A percentile compares a stretch with the other conserved stretches of the same genome.
Conservation (phyloP, 176 grass and related monocot genomes). For the Zoysia pacifica region DNA sequence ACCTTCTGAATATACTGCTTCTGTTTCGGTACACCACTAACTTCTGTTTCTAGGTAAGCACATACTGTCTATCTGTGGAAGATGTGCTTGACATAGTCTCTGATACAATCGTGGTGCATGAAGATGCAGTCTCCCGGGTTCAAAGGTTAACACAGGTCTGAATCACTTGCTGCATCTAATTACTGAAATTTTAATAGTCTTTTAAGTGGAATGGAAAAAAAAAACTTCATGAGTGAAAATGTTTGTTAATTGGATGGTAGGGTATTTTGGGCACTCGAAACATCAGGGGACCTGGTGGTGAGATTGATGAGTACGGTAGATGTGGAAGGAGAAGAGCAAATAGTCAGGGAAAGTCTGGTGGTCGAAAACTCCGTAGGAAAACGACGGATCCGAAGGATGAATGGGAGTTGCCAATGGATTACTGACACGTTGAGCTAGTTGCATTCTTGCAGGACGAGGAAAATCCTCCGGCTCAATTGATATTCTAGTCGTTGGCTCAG, state of each 20-base stretch:
- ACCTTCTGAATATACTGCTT: not conserved
- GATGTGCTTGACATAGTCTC: conserved; percentile 80
- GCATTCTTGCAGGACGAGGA: not conserved
- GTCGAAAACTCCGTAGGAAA: conserved; percentile 48
- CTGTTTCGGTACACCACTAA: conserved; percentile 6
- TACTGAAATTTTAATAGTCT: not conserved
- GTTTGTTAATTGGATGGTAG: conserved; percentile 36
- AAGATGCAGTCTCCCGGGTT: conserved; percentile 75
- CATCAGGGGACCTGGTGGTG: conserved; percentile 41
- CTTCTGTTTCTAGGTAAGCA: conserved; percentile 68
- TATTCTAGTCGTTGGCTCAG: not conserved
- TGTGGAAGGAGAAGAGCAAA: conserved; percentile 43
- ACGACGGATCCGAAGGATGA: conserved; percentile 47
- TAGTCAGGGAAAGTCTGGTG: conserved; percentile 28
- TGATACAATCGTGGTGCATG: conserved; percentile 80
- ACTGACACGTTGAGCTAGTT: conserved; percentile 27
- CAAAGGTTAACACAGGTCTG: conserved; percentile 91
- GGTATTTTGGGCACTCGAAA: conserved; percentile 78
- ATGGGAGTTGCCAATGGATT: conserved; percentile 89
- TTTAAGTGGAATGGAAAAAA: not conserved
- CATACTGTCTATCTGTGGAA: conserved; percentile 79
- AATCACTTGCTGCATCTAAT: conserved; percentile 18
- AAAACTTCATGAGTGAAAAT: conserved; percentile 16
- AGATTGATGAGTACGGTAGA: conserved; percentile 47
- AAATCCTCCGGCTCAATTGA: not conserved